A percentile compares a stretch with the other conserved stretches of the same genome.
Conservation (phyloP, 2,329 filamentous ascomycete species). For the Alternaria arborescens region DNA sequence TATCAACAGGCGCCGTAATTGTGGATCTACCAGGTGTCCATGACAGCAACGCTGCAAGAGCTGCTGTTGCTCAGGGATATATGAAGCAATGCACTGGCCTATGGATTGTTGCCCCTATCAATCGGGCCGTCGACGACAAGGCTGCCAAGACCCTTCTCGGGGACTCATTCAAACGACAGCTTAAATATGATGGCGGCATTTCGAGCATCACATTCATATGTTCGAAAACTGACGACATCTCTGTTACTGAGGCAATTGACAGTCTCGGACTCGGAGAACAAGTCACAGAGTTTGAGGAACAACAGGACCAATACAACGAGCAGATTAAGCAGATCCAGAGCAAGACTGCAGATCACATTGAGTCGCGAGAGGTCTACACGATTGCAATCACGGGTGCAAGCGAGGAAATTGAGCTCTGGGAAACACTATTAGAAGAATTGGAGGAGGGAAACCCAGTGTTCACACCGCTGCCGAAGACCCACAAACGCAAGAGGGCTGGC, state of each 20-base stretch:
- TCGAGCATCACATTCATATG: conserved; percentile 68
- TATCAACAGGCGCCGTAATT: conserved; percentile 64
- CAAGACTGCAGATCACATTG: conserved; percentile 39
- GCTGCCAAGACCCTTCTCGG: conserved; percentile 65
- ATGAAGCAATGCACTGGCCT: conserved; percentile 67
- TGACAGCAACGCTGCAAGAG: conserved; percentile 68
- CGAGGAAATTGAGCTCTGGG: conserved; percentile 58
- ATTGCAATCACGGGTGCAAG: conserved; percentile 49
- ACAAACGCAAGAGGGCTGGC: conserved; percentile 55
- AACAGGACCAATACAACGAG: conserved; percentile 24
- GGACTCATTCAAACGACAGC: conserved; percentile 65
- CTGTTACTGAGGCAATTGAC: conserved; percentile 55
- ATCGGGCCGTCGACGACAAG: conserved; percentile 67
- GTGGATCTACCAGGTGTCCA: conserved; percentile 68
- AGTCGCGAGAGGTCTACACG: conserved; percentile 47
- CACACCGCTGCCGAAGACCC: conserved; percentile 38
- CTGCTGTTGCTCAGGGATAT: conserved; percentile 66
- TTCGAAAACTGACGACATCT: conserved; percentile 70
- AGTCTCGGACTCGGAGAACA: conserved; percentile 49
- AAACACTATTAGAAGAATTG: conserved; percentile 50
- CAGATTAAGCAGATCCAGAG: conserved; percentile 28
- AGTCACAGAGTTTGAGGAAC: conserved; percentile 39
- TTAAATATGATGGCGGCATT: conserved; percentile 67
- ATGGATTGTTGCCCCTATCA: conserved; percentile 71
- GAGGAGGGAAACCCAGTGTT: conserved; percentile 56